These are phyloP conservation scores for Candida tropicalis DNA, from an alignment of 1,139 yeast species.

Conservation along the genomic window DNA sequence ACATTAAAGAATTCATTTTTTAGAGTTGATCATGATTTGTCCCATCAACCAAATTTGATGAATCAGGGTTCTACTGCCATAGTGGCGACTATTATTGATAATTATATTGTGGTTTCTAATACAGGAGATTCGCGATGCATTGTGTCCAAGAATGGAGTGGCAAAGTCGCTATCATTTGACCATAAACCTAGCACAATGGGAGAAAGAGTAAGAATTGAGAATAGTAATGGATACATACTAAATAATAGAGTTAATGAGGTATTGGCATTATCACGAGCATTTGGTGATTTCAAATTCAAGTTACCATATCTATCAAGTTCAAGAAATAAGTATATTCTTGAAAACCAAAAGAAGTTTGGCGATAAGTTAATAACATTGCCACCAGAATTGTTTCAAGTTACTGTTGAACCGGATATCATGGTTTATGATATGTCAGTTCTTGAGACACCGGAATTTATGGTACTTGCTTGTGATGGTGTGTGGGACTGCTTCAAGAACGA, in stretches of 20 bases:
- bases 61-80: conserved; percentile 75
- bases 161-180: conserved; percentile 70
- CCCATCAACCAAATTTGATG: conserved; percentile 39
- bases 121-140: conserved; percentile 78
- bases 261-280: conserved; percentile 72
- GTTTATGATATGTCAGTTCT: conserved; percentile 47
- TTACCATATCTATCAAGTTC: conserved; percentile 42
- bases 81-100: conserved; percentile 53
- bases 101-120: conserved; percentile 61
- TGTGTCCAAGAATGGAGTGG: conserved; percentile 51
- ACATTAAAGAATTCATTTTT: conserved; percentile 58
- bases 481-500: conserved; percentile 76
- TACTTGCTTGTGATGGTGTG: conserved; percentile 77
- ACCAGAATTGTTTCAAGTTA: conserved; percentile 53
- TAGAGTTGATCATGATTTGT: conserved; percentile 57
- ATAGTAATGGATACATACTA: conserved; percentile 71
- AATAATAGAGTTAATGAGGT: conserved; percentile 74
- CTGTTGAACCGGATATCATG: conserved; percentile 71
- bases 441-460: conserved; percentile 59
- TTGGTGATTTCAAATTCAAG: conserved; percentile 75
- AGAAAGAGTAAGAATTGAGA: conserved; percentile 73
- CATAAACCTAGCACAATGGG: conserved; percentile 79
- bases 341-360: conserved; percentile 22
- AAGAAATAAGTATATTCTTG: conserved; percentile 29
- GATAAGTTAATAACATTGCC: conserved; percentile 32